Evolutionary conservation across 1,284 basidiomycete species (phyloP), one percentile per base, ranked within the genome.

Genomic region (Malassezia vespertilionis): DNA sequence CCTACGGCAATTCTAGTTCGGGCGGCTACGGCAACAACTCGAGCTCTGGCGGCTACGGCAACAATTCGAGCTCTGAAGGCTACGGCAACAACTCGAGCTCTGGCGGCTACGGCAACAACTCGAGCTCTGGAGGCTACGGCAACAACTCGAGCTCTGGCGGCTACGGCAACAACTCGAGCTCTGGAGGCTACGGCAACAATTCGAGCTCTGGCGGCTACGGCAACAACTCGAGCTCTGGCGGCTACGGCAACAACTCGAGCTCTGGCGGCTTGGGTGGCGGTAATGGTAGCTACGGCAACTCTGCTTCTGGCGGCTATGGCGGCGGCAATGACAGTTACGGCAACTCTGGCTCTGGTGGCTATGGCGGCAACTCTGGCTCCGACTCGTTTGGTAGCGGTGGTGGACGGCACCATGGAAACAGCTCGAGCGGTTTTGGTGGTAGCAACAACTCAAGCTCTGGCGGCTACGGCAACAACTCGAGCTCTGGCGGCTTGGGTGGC

Each of bases 341-440:
- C 20, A 20, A 15, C 15, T 11, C 31, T 34, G 50, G 44, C 6
- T 43, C 44, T 18, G 46, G 42, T 31, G 53, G 52, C 26, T 48
- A 46, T 12, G 48, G 53, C n/a, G 48, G 53, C n/a, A n/a, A n/a
- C n/a, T n/a, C n/a, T n/a, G 30, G 34, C 41, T 40, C 34, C 22
- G 31, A 34, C 33, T 34, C 22, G 24, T 49, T 26, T 22, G 41
- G 40, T 18, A 31, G 40, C 40, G 22, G 20, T 37, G 30, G 14
- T 28, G 44, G 40, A 17, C 47, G 52, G 43, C 41, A 51, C 28
- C 18, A 44, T 17, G 40, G 40, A 28, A 50, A 49, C 44, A 44
- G 49, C 26, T 30, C 44, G 23, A 32, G 28, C 27, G 32, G 23
- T 28, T 27, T 26, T n/a, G 41, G 41, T 10, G 17, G 26, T 10